Evolutionary conservation across 129 eudicot species (phyloP), one percentile per base, ranked within the genome.

Genomic region (Apium graveolens): DNA sequence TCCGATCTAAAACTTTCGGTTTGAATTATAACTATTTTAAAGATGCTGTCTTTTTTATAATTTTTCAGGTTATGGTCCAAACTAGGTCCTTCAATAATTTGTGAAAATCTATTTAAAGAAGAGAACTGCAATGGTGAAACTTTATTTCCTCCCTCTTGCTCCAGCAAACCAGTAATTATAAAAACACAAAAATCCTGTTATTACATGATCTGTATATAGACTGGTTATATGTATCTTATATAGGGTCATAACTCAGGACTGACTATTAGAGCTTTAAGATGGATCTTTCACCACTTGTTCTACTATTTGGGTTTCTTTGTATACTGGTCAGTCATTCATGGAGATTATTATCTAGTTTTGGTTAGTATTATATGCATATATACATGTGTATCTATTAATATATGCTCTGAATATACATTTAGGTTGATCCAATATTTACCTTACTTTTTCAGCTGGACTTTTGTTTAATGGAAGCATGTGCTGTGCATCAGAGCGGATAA

Each of bases 401-500:
- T 10, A 17, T 53, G 68, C 21, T 68, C 45, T 66, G 35, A 8
- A 4, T 46, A 14, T 8, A 66, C 18, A 10, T 26, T 76, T 32
- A 37, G 14, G 35, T 73, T 29, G 74, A 82, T 38, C 43, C 83
- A 63, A 78, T 82, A 62, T 51, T 75, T 35, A 51, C 51, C 55
- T 53, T 77, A 27, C 44, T n/a, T 78, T 69, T 79, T 49, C 82
- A 76, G 84, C 35, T 46, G 73, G 39, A 49, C 35, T 70, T 80
- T 55, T 68, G 27, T 81, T 85, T 72, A 87, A 80, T 85, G 78
- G 82, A 82, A 85, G 80, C 60, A 85, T 76, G 86, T 79, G 83
- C 79, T 79, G 80, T 83, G 82, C 77, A 78, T 82, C 81, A 24
- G 84, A 76, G 74, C 78, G 14, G 63, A 73, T 79, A 80, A 78